Conservation (phyloP, 768 basidiomycete genomes). For the Podaxis rugospora region DNA sequence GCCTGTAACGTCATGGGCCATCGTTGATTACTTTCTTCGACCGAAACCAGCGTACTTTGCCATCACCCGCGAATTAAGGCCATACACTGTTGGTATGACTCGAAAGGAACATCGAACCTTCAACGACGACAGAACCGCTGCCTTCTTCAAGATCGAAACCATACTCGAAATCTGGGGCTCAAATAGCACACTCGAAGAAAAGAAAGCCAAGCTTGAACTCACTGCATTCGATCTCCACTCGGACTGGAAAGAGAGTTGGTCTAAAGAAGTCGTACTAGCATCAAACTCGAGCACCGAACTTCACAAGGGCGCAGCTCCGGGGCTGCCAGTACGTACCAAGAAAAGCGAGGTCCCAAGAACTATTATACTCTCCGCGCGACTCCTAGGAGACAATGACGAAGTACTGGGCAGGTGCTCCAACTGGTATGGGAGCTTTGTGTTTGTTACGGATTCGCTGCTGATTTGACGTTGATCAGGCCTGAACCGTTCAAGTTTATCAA, state of each 20-base stretch:
- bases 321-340: constrained; percentile 67
- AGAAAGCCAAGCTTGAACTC: constrained; percentile 60
- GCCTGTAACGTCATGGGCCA: constrained; percentile 93
- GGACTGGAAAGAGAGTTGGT: constrained; percentile 51
- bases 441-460: constrained; percentile 6
- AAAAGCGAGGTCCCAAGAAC: constrained; percentile 58
- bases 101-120: constrained; percentile 67
- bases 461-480: constrained; percentile 51
- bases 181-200: constrained; percentile 63
- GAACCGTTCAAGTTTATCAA: constrained; percentile 92
- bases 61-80: constrained; percentile 79
- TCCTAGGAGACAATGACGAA: constrained; percentile 48
- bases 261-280: constrained; percentile 48
- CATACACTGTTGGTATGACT: constrained; percentile 80
- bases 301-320: constrained; percentile 66
- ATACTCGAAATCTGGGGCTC: constrained; percentile 84
- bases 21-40: constrained; percentile 88
- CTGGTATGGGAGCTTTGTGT: constrained; percentile 41
- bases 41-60: constrained; percentile 91
- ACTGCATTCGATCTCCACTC: constrained; percentile 61
- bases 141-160: constrained; percentile 61
- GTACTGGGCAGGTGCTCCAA: constrained; percentile 74
- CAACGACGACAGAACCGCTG: constrained; percentile 57
- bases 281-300: constrained; percentile 84
- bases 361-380: constrained; percentile 69